phyloP scores from a whole-genome alignment of 345 rosid species.

The Raphanus raphanistrum region DNA sequence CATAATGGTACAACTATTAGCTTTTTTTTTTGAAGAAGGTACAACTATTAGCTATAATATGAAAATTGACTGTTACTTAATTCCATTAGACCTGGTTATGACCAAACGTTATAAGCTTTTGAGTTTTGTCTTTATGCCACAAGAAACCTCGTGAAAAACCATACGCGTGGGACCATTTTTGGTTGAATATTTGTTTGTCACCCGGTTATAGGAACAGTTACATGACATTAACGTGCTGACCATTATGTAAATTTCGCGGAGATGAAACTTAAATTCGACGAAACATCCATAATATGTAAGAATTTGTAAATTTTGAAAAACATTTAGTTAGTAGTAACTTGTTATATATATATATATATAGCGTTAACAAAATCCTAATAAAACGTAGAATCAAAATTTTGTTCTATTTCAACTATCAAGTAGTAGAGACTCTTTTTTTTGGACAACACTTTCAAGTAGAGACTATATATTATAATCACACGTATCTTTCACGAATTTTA shows the following conservation, averaged over 20 bases:
- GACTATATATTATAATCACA: neutral
- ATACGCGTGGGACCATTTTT: conserved; percentile 28
- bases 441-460: too few species aligned
- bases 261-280: neutral
- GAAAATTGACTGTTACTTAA: conserved; percentile 18
- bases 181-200: neutral
- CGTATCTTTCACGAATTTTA: neutral
- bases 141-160: conserved; percentile 31
- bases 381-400: neutral
- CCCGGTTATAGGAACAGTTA: conserved; percentile 11
- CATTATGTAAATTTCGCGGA: conserved; percentile 19
- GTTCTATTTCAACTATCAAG: neutral
- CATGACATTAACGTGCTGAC: neutral
- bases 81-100: conserved; percentile 20
- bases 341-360: neutral
- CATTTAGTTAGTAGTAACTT: neutral
- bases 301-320: neutral
- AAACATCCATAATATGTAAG: neutral
- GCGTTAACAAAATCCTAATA: neutral
- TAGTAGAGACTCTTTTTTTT: too few species aligned
- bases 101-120: conserved; percentile 28
- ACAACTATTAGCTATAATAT: neutral
- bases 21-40: too few species aligned
- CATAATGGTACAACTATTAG: neutral
- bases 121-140: conserved; percentile 26